These are phyloP conservation scores for Mimosa pudica DNA, from an alignment of 306 rosid genomes.

Conservation along the genomic window DNA sequence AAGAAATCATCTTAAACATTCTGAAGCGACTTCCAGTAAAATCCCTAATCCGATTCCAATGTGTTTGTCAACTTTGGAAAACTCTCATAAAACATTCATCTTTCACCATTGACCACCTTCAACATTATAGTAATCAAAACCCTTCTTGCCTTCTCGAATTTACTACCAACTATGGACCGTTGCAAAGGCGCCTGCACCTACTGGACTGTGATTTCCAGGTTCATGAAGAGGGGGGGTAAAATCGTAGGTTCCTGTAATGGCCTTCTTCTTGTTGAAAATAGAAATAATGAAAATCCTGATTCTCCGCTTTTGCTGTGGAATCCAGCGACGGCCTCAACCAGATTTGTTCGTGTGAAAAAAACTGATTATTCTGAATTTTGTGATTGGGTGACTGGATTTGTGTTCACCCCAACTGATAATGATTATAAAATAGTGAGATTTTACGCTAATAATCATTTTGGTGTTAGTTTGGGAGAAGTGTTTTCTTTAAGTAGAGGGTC, in stretches of 20 bases:
- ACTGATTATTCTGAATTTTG: neutral
- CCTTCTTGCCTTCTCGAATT: neutral
- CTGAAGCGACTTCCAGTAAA: too few relatives aligned
- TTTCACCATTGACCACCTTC: neutral
- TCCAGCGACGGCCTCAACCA: neutral
- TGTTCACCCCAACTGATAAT: neutral
- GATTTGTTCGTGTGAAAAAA: neutral
- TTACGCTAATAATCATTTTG: neutral
- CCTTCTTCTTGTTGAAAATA: neutral
- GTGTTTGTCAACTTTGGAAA: neutral
- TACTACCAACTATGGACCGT: too few relatives aligned
- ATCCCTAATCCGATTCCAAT: too few relatives aligned
- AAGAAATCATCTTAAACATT: too few relatives aligned
- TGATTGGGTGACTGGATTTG: neutral
- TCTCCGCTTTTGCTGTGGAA: neutral
- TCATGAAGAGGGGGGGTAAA: neutral
- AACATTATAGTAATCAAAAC: neutral
- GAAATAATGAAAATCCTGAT: rapidly evolving
- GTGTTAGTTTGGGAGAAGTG: neutral
- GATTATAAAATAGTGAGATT: neutral
- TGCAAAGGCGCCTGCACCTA: too few relatives aligned
- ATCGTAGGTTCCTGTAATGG: neutral
- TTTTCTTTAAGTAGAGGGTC: neutral
- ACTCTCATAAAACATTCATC: too few relatives aligned
- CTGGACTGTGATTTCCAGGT: neutral